Evolutionary conservation across 306 rosid genomes (phyloP), one percentile per base, ranked within the genome.

Genomic region (Ceratonia siliqua): DNA sequence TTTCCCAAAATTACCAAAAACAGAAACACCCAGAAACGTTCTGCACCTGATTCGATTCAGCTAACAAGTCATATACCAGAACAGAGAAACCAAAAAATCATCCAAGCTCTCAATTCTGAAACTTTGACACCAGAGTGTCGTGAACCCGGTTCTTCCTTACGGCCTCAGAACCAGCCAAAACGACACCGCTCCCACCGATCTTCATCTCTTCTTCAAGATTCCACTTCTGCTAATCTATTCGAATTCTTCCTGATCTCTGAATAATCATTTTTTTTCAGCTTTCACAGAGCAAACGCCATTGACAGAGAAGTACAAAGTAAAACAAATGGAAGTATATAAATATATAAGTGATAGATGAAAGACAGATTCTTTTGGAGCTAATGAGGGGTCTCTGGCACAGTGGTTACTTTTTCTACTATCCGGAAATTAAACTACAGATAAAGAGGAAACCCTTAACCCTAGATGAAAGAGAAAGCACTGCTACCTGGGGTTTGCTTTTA

Each of bases 111-210:
- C 41, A 59, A 32, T 9, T 27, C 27, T 24, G 76, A 39, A 55
- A 25, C 67, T 33, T 4, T 22, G 65, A 59, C 62, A 28, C 39
- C 8, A 57, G 3, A 12, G 8, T 57, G 17, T 9, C 17, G 24
- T 13, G n/a, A 53, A 64, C 30, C 50, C 13, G 6, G 39, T 0
- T 49, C 15, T 4, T 45, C 48, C 58, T 8, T 33, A 8, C 2
- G 22, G 32, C 3, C 5, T 10, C 39, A 78, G 81, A 67, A 61
- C 30, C 55, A 79, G 79, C 59, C 74, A 75, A 65, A 76, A 88
- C 87, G 81, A 70, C 81, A 62, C 74, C 83, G 77, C 61, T 41
- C 41, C 41, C 81, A 74, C 58, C 76, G 87, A 87, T 85, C 90
- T 74, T 70, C 91, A 82, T 80, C 73, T 80, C 73, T 46, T 42